Percentiles rank a stretch among this genome's conserved stretches.
Conservation (phyloP, 768 basidiomycete genomes). For the Boletales sp. region DNA sequence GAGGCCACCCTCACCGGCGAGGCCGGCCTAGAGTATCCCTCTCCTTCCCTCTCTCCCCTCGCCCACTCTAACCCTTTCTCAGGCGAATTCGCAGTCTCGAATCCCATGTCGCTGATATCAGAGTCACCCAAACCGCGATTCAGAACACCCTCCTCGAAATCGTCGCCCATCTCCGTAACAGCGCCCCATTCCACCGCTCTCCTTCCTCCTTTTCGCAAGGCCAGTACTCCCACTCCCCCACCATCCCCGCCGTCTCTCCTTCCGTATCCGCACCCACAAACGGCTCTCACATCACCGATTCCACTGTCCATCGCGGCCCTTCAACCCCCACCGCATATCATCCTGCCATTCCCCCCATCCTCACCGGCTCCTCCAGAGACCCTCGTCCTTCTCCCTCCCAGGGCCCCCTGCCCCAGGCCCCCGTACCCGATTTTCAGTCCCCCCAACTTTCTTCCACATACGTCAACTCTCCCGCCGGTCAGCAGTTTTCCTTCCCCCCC, state of each 20-base stretch:
- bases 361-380: conserved; percentile 27
- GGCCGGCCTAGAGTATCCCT: conserved; percentile 74
- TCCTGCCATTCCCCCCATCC: conserved; percentile 28
- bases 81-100: conserved; percentile 93
- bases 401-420: conserved; percentile 27
- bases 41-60: conserved; percentile 27
- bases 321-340: conserved; percentile 31
- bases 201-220: conserved; percentile 51
- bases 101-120: conserved; percentile 79
- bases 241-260: conserved; percentile 57
- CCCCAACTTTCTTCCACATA: conserved; percentile 42
- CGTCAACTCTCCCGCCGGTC: conserved; percentile 34
- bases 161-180: conserved; percentile 68
- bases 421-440: conserved; percentile 43
- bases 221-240: conserved; percentile 65
- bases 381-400: conserved; percentile 34
- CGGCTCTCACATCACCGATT: conserved; percentile 26
- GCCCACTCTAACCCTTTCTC: conserved; percentile 16
- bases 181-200: conserved; percentile 51
- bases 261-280: conserved; percentile 40
- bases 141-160: conserved; percentile 80
- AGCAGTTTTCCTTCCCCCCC: conserved; percentile 31
- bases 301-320: conserved; percentile 24
- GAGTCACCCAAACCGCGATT: conserved; percentile 67
- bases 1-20: conserved; percentile 87